phyloP scores from a whole-genome alignment of 2,329 filamentous ascomycete species.

The Fusarium liriodendri region DNA sequence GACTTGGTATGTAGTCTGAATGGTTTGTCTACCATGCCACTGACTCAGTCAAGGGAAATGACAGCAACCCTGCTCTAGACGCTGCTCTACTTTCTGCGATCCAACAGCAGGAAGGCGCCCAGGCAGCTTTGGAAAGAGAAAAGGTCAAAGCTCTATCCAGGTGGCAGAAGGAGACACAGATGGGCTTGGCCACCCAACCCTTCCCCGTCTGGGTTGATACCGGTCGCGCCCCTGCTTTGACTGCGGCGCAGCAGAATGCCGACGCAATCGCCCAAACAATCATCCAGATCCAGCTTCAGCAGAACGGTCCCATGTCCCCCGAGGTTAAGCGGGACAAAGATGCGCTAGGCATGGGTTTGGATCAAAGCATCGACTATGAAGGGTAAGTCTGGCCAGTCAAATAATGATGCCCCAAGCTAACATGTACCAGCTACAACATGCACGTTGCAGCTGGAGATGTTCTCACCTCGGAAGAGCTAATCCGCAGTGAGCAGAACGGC shows the following conservation, averaged over 20 bases:
- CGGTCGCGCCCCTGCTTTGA: background rate
- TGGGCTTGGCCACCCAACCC: background rate
- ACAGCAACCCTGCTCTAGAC: background rate
- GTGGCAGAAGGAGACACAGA: background rate
- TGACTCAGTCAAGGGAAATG: background rate
- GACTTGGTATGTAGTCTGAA: background rate
- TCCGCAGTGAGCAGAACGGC: background rate
- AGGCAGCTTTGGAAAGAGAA: background rate
- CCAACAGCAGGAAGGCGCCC: no score
- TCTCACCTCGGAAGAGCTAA: background rate
- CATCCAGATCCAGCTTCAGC: background rate
- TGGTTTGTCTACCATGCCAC: background rate
- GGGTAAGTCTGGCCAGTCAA: background rate
- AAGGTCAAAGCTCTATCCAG: background rate
- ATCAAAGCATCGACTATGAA: background rate
- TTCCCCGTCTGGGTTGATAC: background rate
- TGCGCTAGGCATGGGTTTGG: background rate
- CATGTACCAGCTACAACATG: background rate
- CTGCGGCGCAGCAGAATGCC: background rate
- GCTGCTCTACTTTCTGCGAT: background rate
- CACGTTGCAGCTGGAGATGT: background rate
- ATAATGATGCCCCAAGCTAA: background rate
- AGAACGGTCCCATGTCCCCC: background rate
- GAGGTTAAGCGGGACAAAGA: background rate
- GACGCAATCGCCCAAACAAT: background rate